Evolutionary conservation across 2,329 filamentous ascomycete species (phyloP).

Genomic region (Furcasterigmium sp.): DNA sequence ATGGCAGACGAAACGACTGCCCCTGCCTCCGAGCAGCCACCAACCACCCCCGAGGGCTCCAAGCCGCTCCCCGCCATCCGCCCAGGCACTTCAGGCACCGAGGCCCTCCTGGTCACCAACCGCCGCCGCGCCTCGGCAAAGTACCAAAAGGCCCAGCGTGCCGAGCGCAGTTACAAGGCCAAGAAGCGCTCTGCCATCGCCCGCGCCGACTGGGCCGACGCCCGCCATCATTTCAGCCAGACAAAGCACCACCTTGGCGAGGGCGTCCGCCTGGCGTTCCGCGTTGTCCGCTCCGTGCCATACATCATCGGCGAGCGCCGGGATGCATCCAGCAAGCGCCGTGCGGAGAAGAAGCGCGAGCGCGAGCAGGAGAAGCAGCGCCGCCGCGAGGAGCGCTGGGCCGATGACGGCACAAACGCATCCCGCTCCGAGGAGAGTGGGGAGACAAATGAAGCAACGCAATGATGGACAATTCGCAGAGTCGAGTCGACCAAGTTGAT

Average conservation of each 20-base stretch:
- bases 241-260: conserved; percentile 25
- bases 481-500: conserved; percentile 2
- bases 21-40: background rate
- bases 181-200: conserved; percentile 33
- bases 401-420: conserved; percentile 12
- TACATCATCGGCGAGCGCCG: conserved; percentile 31
- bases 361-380: conserved; percentile 26
- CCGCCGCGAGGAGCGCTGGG: conserved; percentile 25
- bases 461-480: conserved; percentile 3
- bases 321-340: conserved; percentile 21
- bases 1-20: conserved; percentile 11
- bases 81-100: conserved; percentile 37
- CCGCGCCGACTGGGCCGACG: conserved; percentile 29
- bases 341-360: conserved; percentile 21
- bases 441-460: background rate
- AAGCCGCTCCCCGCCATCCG: conserved; percentile 23
- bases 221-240: conserved; percentile 26
- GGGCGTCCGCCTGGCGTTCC: conserved; percentile 23
- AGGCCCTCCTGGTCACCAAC: conserved; percentile 32
- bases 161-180: conserved; percentile 34
- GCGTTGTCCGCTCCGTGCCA: conserved; percentile 24
- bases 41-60: conserved; percentile 1
- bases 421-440: background rate
- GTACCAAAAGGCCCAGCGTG: conserved; percentile 29
- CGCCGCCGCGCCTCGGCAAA: conserved; percentile 30